Evolutionary conservation across 257 asterid species (phyloP).

Genomic region (Gentiana macrophylla): DNA sequence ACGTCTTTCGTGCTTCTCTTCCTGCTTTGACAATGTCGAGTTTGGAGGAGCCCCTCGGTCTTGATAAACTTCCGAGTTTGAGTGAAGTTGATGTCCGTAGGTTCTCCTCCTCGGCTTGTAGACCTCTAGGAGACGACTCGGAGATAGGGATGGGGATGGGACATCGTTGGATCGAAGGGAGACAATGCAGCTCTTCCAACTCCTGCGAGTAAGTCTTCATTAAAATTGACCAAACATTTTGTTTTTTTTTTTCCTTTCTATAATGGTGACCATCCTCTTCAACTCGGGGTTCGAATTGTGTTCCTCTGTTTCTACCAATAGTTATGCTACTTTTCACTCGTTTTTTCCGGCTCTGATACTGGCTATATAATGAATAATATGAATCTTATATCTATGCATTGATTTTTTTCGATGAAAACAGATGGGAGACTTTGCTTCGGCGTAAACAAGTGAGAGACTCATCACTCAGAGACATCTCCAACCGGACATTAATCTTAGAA

Average conservation of each 20-base stretch:
- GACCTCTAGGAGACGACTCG: slow-evolving; percentile 53
- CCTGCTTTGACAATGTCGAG: slow-evolving; percentile 62
- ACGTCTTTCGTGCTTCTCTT: slow-evolving; percentile 11
- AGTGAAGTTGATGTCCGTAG: slow-evolving; percentile 57
- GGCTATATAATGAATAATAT: background rate
- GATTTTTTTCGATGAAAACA: slow-evolving; percentile 54
- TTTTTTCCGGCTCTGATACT: background rate
- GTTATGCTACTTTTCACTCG: too few relatives aligned
- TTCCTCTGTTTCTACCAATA: too few relatives aligned
- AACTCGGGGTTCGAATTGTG: too few relatives aligned
- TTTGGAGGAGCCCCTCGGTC: slow-evolving; percentile 88
- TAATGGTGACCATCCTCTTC: too few relatives aligned
- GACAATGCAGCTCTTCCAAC: slow-evolving; percentile 85
- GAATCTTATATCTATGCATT: slow-evolving; percentile 32
- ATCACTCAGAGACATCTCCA: slow-evolving; percentile 14
- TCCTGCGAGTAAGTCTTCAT: slow-evolving; percentile 50
- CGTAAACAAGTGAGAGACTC: slow-evolving; percentile 36
- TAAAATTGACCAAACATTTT: too few relatives aligned
- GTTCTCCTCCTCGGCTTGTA: slow-evolving; percentile 70
- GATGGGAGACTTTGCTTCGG: slow-evolving; percentile 42
- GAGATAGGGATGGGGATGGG: slow-evolving; percentile 41
- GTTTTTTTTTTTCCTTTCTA: too few relatives aligned
- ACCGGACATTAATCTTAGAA: slow-evolving; percentile 43
- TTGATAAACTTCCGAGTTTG: slow-evolving; percentile 77
- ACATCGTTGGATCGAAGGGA: slow-evolving; percentile 73